phyloP scores from a whole-genome alignment of 371 early-diverging fungal species.

The Phascolomyces articulosus region DNA sequence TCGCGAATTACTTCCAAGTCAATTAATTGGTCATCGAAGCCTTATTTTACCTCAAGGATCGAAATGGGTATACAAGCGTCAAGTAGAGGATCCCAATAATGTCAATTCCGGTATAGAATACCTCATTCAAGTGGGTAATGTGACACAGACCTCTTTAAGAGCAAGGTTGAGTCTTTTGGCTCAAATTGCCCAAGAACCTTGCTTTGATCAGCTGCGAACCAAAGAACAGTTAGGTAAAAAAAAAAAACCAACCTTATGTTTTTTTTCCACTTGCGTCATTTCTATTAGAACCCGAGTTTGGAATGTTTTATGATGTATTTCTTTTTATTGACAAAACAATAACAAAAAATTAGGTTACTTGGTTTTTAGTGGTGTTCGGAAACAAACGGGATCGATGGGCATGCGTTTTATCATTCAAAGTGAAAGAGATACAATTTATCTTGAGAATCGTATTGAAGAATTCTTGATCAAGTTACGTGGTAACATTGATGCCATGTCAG shows the following conservation, averaged over 20 bases:
- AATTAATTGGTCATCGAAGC: slow-evolving; percentile 64
- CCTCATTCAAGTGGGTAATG: slow-evolving; percentile 68
- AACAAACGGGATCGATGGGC: slow-evolving; percentile 66
- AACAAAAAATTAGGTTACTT: slow-evolving; percentile 59
- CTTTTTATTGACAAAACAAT: not conserved
- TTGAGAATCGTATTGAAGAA: slow-evolving; percentile 80
- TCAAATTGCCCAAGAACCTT: slow-evolving; percentile 85
- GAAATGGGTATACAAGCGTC: slow-evolving; percentile 63
- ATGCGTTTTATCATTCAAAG: slow-evolving; percentile 86
- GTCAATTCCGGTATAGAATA: slow-evolving; percentile 90
- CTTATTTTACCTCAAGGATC: slow-evolving; percentile 66
- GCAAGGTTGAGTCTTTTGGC: slow-evolving; percentile 72
- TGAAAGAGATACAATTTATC: slow-evolving; percentile 82
- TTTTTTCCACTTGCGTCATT: too few species aligned
- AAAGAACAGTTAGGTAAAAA: slow-evolving; percentile 79
- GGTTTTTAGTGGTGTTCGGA: slow-evolving; percentile 74
- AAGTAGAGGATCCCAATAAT: slow-evolving; percentile 77
- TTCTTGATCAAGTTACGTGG: slow-evolving; percentile 66
- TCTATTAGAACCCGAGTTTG: too few species aligned
- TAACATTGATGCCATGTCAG: slow-evolving; percentile 67
- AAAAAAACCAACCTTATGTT: too few species aligned
- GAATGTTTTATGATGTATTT: too few species aligned
- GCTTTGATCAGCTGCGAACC: slow-evolving; percentile 91
- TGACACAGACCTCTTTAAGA: slow-evolving; percentile 58
- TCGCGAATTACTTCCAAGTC: slow-evolving; percentile 64